phyloP scores from a whole-genome alignment of 768 basidiomycete genomes.

The Termitomyces sp. region DNA sequence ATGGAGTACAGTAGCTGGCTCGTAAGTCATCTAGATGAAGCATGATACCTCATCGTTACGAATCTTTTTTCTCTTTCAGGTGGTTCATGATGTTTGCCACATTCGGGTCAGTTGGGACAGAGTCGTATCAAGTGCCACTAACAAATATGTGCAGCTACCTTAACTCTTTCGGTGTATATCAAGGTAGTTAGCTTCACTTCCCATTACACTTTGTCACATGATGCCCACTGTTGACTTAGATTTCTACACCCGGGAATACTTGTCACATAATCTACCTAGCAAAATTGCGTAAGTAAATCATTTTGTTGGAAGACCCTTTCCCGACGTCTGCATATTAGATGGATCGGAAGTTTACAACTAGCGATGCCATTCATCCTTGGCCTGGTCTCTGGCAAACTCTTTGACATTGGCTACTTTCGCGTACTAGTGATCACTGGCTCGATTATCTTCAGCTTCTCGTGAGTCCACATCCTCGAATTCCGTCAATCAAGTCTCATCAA shows the following conservation, averaged over 20 bases:
- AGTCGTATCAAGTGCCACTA: neutral
- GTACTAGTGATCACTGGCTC: constrained; percentile 10
- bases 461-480: neutral
- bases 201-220: neutral
- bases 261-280: constrained; percentile 4
- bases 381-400: constrained; percentile 15
- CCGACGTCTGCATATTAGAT: constrained; percentile 4
- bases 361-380: constrained; percentile 18
- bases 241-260: constrained; percentile 8
- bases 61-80: neutral
- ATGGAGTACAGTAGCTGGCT: constrained; percentile 10
- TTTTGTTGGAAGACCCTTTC: neutral
- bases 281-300: constrained; percentile 6
- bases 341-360: constrained; percentile 19
- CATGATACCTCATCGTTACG: neutral
- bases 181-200: constrained; percentile 3
- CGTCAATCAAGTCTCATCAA: neutral
- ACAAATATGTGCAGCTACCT: constrained; percentile 1
- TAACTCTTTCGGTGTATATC: constrained; percentile 13
- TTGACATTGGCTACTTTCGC: constrained; percentile 16
- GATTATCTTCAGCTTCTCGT: constrained; percentile 15
- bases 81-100: constrained; percentile 13
- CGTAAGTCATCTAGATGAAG: constrained; percentile 2
- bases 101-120: constrained; percentile 6
- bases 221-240: neutral